phyloP scores from a whole-genome alignment of 2,329 filamentous ascomycete genomes.

The Tolypocladium inflatum region DNA sequence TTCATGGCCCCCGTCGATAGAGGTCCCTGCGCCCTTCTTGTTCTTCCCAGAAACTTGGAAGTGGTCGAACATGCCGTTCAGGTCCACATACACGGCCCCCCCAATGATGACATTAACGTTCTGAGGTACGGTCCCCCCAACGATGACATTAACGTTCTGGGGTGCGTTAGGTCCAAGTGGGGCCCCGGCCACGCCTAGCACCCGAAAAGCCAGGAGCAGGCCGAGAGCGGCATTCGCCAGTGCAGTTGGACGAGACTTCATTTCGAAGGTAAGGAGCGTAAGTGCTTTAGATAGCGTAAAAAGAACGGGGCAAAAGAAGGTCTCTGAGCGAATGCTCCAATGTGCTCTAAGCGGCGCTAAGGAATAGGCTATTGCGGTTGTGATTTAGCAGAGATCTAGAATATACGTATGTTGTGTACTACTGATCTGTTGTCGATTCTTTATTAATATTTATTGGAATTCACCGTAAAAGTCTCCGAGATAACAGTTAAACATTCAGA shows the following conservation, averaged over 20 bases:
- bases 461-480: not conserved
- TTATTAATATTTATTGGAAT: not conserved
- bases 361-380: no score
- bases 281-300: not conserved
- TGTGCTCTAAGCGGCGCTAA: not conserved
- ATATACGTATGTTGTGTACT: no score
- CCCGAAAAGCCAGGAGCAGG: not conserved
- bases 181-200: not conserved
- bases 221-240: not conserved
- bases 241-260: not conserved
- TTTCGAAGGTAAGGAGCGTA: not conserved
- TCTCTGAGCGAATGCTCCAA: not conserved
- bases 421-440: not conserved
- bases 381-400: no score
- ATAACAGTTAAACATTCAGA: no score
- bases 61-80: not conserved
- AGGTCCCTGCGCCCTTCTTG: no score
- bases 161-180: not conserved
- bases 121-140: no score
- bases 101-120: not conserved
- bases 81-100: not conserved
- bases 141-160: no score
- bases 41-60: no score
- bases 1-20: no score
- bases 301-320: not conserved